Evolutionary conservation across 1,139 yeast genomes (phyloP).

Genomic region (Yamadazyma jaroonii): DNA sequence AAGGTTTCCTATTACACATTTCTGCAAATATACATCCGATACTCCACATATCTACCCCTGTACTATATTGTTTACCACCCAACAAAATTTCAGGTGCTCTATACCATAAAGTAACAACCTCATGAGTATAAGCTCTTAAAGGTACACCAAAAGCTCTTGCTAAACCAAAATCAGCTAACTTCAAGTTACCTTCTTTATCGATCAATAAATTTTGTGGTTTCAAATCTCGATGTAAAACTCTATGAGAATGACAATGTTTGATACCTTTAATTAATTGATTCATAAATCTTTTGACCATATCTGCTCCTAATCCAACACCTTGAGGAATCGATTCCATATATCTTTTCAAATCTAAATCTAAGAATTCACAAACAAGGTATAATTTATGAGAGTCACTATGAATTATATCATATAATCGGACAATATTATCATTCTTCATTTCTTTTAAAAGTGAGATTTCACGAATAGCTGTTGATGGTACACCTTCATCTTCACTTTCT

Average conservation of each 20-base stretch:
- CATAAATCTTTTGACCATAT: slow-evolving; percentile 91
- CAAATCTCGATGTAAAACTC: slow-evolving; percentile 92
- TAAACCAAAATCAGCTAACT: slow-evolving; percentile 94
- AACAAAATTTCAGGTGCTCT: slow-evolving; percentile 93
- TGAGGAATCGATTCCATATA: slow-evolving; percentile 96
- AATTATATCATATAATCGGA: slow-evolving; percentile 86
- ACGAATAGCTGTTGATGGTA: slow-evolving; percentile 96
- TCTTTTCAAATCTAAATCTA: slow-evolving; percentile 91
- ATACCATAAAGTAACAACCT: slow-evolving; percentile 97
- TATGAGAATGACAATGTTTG: slow-evolving; percentile 91
- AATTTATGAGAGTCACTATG: slow-evolving; percentile 96
- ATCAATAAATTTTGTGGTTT: slow-evolving; percentile 95
- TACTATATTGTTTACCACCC: slow-evolving; percentile 96
- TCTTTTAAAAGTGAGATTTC: slow-evolving; percentile 94
- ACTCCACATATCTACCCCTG: slow-evolving; percentile 99
- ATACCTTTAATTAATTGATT: slow-evolving; percentile 90
- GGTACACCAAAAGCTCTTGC: slow-evolving; percentile 99
- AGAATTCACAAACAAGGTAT: slow-evolving; percentile 87
- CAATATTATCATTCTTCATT: slow-evolving; percentile 89
- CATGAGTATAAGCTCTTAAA: slow-evolving; percentile 92
- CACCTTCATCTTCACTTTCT: slow-evolving; percentile 98
- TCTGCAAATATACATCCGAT: slow-evolving; percentile 98
- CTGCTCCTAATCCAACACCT: slow-evolving; percentile 85
- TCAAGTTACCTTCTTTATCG: slow-evolving; percentile 91
- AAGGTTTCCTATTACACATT: slow-evolving; percentile 93